Evolutionary conservation across 345 rosid genomes (phyloP), one percentile per base, ranked within the genome.

Genomic region (Eucalyptus coolabah): DNA sequence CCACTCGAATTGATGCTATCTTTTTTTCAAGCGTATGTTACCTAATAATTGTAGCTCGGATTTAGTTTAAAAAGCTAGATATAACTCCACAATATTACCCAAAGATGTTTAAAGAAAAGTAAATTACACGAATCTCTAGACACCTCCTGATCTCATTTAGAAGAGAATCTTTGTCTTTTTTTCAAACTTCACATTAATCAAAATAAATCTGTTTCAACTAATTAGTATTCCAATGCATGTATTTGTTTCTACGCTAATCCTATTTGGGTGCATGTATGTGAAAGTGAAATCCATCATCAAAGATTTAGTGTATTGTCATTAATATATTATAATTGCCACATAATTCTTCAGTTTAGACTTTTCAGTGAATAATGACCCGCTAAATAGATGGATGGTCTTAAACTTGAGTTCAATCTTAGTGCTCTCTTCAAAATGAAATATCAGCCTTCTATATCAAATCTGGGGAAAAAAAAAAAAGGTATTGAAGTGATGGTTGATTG

Each of bases 111-210:
- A 0, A 12, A 40, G 7, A 77, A 37, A 77, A 77, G 26, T 4
- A 77, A 21, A 21, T 19, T 3, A 40, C 8, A 0, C 3, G 1
- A 21, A 37, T 77, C 16, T 40, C 16, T 3, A 6, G 1, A 19
- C 9, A 9, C 1, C 23, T 37, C 5, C 3, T 11, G 2, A 37
- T 72, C 8, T 11, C 28, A 0, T 5, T 77, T 11, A 21, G 1
- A 40, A 40, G 9, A 77, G 0, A 37, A 40, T 21, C 9, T 6
- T 1, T 18, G 2, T 77, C 3, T 21, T 37, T 11, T 21, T 21
- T 2, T 77, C 9, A 6, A 1, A 11, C 0, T 12, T 77, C 30
- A 21, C 9, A 13, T 77, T 40, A 12, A 72, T 72, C 15, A 0
- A 2, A 13, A 37, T 19, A 69, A 1, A 34, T 19, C 0, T 2